Evolutionary conservation across 2,329 filamentous ascomycete genomes (phyloP).

Genomic region (Teratosphaeria nubilosa): DNA sequence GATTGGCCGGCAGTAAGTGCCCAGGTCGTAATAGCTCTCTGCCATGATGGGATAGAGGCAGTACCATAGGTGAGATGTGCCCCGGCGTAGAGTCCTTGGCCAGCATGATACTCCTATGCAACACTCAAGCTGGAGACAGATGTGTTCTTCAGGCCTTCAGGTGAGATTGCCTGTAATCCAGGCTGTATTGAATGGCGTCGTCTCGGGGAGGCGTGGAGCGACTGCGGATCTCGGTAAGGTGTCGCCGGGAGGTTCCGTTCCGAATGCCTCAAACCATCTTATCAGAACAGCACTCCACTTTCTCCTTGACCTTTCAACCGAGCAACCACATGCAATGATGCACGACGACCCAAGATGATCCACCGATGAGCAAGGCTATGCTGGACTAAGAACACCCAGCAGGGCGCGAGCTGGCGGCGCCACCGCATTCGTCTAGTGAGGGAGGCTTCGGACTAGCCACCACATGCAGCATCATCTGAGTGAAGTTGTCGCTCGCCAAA

Average conservation of each 20-base stretch:
- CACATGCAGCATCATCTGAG: too few relatives aligned
- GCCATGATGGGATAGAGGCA: neutral
- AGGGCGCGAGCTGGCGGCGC: too few relatives aligned
- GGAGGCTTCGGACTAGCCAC: too few relatives aligned
- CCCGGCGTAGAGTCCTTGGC: too few relatives aligned
- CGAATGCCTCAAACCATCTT: too few relatives aligned
- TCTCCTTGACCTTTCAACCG: neutral
- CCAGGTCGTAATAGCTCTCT: conserved; percentile 44
- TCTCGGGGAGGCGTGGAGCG: neutral
- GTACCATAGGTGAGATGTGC: too few relatives aligned
- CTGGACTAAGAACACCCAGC: neutral
- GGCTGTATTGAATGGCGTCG: neutral
- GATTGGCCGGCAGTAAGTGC: conserved; percentile 46
- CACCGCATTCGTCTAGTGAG: too few relatives aligned
- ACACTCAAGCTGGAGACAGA: too few relatives aligned
- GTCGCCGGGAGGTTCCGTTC: neutral
- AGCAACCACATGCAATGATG: neutral
- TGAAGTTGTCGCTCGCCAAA: too few relatives aligned
- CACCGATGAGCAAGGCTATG: neutral
- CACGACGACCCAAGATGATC: neutral
- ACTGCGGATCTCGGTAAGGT: neutral
- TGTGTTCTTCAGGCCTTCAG: neutral
- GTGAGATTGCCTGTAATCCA: neutral
- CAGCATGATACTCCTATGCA: neutral
- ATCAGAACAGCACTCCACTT: neutral